These are phyloP conservation scores for Aspergillus aculeatinus DNA, from an alignment of 2,329 filamentous ascomycete species.

Conservation along the genomic window DNA sequence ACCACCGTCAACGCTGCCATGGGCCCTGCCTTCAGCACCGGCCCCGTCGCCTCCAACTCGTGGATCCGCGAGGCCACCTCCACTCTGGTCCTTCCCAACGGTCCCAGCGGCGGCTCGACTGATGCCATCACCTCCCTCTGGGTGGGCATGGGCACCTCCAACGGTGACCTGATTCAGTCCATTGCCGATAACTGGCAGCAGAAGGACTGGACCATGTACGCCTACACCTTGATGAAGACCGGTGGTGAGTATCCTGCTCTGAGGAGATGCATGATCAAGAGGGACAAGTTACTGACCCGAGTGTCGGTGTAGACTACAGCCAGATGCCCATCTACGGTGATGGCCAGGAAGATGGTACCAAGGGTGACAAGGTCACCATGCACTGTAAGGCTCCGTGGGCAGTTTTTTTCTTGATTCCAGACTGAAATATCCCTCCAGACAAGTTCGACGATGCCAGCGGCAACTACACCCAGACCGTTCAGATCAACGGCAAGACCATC, in stretches of 20 bases:
- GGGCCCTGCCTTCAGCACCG: constrained; percentile 46
- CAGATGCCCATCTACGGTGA: constrained; percentile 38
- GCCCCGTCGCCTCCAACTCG: constrained; percentile 40
- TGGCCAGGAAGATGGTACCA: constrained; percentile 21
- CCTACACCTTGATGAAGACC: constrained; percentile 22
- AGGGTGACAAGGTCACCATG: constrained; percentile 42
- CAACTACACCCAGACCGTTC: constrained; percentile 27
- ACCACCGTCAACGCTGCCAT: constrained; percentile 22
- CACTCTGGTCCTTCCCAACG: constrained; percentile 44
- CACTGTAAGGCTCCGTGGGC: constrained; percentile 28
- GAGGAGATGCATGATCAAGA: neutral
- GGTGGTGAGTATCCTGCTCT: constrained; percentile 11
- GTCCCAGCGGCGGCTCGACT: constrained; percentile 34
- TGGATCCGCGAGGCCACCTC: constrained; percentile 48
- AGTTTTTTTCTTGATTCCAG: neutral
- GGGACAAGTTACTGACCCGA: neutral
- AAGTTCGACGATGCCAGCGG: constrained; percentile 57
- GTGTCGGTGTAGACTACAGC: neutral
- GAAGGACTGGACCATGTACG: constrained; percentile 44
- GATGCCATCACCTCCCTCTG: constrained; percentile 44
- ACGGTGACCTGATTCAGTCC: constrained; percentile 50
- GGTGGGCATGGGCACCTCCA: constrained; percentile 52
- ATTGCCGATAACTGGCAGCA: constrained; percentile 43
- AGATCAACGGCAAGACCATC: constrained; percentile 40
- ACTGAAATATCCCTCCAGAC: constrained; percentile 18